A percentile compares a stretch with the other conserved stretches of the same genome.
These are phyloP conservation scores for Eremothecium cymbalariae DNA, from an alignment of 1,139 yeast species.

Conservation along the genomic window DNA sequence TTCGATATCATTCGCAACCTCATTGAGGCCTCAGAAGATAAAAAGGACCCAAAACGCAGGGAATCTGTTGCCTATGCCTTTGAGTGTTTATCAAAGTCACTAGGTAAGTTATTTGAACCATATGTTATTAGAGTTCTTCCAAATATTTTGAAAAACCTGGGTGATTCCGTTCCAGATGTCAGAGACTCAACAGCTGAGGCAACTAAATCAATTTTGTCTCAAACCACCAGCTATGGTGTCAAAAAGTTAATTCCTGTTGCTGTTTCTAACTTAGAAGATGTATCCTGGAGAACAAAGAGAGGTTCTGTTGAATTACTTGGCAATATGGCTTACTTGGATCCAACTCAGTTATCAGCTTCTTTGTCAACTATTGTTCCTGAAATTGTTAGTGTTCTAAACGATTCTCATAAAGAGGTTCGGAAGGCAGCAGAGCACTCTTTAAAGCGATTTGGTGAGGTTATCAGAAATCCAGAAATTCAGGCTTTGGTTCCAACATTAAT, in stretches of 20 bases:
- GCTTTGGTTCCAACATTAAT: constrained; percentile 79
- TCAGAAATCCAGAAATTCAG: constrained; percentile 94
- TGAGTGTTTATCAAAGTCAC: constrained; percentile 69
- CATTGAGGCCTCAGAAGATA: constrained; percentile 84
- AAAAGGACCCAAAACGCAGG: constrained; percentile 62
- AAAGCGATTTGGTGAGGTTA: constrained; percentile 91
- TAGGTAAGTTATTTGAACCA: constrained; percentile 82
- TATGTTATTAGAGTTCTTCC: constrained; percentile 87
- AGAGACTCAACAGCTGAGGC: constrained; percentile 85
- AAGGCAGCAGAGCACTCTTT: constrained; percentile 88
- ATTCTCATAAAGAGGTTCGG: constrained; percentile 92
- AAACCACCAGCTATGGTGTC: constrained; percentile 88
- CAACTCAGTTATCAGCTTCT: constrained; percentile 84
- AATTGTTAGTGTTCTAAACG: constrained; percentile 89
- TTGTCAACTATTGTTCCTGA: constrained; percentile 89
- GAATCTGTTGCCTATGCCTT: constrained; percentile 86
- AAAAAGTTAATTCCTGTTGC: constrained; percentile 88
- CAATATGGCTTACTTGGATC: constrained; percentile 96
- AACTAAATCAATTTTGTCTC: constrained; percentile 80
- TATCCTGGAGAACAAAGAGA: constrained; percentile 93
- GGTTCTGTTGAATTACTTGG: constrained; percentile 95
- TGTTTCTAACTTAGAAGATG: constrained; percentile 74
- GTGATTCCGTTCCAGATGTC: constrained; percentile 79
- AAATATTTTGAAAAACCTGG: constrained; percentile 66
- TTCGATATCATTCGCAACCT: constrained; percentile 69